These are phyloP conservation scores for Buddleja alternifolia DNA, from an alignment of 257 asterid genomes.

Conservation along the genomic window DNA sequence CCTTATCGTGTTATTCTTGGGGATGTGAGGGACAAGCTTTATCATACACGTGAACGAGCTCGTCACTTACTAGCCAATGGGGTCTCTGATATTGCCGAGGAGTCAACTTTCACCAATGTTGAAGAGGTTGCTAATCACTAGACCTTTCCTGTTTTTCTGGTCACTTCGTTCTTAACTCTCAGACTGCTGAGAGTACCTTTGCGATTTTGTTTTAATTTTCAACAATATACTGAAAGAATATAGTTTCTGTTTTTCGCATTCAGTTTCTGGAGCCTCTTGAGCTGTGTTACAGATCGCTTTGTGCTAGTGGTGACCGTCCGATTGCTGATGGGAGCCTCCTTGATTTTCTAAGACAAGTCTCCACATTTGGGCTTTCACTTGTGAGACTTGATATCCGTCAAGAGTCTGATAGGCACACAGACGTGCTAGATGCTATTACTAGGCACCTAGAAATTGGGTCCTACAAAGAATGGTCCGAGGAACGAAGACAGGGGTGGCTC, in stretches of 20 bases:
- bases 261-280: conserved; percentile 96
- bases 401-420: conserved; percentile 92
- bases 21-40: conserved; percentile 92
- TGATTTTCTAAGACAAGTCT: conserved; percentile 91
- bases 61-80: conserved; percentile 79
- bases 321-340: conserved; percentile 98
- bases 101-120: conserved; percentile 63
- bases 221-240: not conserved
- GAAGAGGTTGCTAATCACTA: conserved; percentile 61
- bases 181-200: not conserved
- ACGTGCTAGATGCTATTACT: conserved; percentile 87
- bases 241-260: conserved; percentile 11
- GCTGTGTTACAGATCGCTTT: conserved; percentile 88
- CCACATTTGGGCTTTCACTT: conserved; percentile 88
- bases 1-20: conserved; percentile 96
- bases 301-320: conserved; percentile 83
- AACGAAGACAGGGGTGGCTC: conserved; percentile 88
- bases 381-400: conserved; percentile 94
- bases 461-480: conserved; percentile 90
- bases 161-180: not conserved
- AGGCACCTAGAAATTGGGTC: conserved; percentile 84
- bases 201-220: not conserved
- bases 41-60: conserved; percentile 90
- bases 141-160: not conserved
- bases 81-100: conserved; percentile 70